These are phyloP conservation scores for Solidago caesia DNA, from an alignment of 129 eudicot genomes.

Conservation along the genomic window DNA sequence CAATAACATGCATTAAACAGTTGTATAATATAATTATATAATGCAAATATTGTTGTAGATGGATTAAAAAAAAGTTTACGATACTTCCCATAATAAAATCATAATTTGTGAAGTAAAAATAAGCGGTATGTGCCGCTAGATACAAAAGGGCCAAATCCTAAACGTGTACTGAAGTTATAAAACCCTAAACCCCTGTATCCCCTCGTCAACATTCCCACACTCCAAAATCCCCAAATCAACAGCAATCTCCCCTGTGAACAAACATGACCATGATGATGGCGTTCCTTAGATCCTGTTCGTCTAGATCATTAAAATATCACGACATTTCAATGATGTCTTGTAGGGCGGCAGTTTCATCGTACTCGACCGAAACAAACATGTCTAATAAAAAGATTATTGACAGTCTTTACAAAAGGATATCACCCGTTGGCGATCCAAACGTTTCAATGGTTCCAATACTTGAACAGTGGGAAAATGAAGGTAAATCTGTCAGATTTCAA, in stretches of 20 bases:
- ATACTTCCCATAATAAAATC: too few relatives aligned
- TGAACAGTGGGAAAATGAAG: slow-evolving; percentile 50
- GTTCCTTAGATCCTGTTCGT: slow-evolving; percentile 19
- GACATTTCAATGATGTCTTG: not conserved
- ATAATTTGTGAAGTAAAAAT: too few relatives aligned
- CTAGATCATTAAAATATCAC: too few relatives aligned
- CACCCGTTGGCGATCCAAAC: slow-evolving; percentile 34
- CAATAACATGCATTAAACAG: too few relatives aligned
- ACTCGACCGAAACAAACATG: slow-evolving; percentile 30
- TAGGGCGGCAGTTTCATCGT: slow-evolving; percentile 15
- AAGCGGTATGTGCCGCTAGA: too few relatives aligned
- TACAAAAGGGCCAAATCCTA: not conserved
- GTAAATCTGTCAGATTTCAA: slow-evolving; percentile 13
- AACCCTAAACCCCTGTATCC: slow-evolving; percentile 10
- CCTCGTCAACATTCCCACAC: not conserved
- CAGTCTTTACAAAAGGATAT: slow-evolving; percentile 37
- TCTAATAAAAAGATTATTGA: slow-evolving; percentile 11
- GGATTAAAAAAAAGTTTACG: too few relatives aligned
- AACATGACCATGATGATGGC: slow-evolving; percentile 23
- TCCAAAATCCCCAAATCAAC: slow-evolving; percentile 11
- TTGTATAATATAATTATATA: too few relatives aligned
- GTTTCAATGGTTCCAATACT: slow-evolving; percentile 44
- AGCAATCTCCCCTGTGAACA: not conserved
- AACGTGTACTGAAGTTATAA: not conserved
- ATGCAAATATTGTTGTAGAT: too few relatives aligned